Evolutionary conservation across 176 grass and related monocot species (phyloP).

Genomic region (Aegilops speltoides): DNA sequence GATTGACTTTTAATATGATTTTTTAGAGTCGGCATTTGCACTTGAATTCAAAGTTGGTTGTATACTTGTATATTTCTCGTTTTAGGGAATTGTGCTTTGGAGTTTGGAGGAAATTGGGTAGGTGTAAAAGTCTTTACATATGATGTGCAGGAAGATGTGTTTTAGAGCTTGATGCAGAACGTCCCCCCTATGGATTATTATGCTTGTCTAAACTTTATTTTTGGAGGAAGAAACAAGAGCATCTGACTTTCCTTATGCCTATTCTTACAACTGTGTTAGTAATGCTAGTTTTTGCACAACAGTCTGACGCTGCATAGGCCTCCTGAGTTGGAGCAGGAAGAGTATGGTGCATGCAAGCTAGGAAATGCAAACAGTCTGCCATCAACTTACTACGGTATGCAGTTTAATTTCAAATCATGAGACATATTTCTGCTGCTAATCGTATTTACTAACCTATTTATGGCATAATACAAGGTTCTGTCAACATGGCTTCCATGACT

Average conservation of each 20-base stretch:
- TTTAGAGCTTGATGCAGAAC: conserved; percentile 3
- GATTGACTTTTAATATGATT: background rate
- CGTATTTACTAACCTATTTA: conserved; percentile 33
- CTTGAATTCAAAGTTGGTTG: background rate
- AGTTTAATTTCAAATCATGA: conserved; percentile 29
- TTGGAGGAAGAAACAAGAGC: background rate
- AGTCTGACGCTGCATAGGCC: conserved; percentile 65
- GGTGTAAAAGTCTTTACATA: background rate
- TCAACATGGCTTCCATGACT: conserved; percentile 32
- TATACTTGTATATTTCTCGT: background rate
- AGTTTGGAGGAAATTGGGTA: background rate
- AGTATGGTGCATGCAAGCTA: conserved; percentile 39
- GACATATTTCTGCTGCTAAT: conserved; percentile 3
- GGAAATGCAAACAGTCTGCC: conserved; percentile 55
- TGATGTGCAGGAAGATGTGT: background rate
- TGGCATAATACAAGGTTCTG: conserved; percentile 35
- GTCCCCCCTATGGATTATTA: background rate
- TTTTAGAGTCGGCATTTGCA: background rate
- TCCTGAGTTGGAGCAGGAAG: conserved; percentile 49
- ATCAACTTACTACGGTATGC: conserved; percentile 62
- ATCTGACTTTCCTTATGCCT: background rate
- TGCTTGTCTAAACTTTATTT: background rate
- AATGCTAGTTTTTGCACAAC: conserved; percentile 25
- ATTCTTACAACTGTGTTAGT: conserved; percentile 11
- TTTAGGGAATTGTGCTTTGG: background rate